phyloP scores from a whole-genome alignment of 352 stramenopile species.

The Pythium guiyangense region DNA sequence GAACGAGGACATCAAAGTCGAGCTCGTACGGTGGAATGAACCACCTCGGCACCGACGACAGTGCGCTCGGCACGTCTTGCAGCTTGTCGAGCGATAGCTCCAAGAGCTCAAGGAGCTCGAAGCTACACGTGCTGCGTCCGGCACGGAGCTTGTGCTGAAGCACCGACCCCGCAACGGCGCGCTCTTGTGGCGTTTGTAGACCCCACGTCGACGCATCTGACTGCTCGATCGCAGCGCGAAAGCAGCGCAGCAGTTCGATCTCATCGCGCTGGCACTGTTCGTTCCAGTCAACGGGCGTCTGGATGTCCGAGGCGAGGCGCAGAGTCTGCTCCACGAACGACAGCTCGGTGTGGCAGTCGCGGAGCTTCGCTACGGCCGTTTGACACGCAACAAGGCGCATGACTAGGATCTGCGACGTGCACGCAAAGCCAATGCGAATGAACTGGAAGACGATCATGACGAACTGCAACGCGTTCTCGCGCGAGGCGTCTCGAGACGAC shows the following conservation, averaged over 20 bases:
- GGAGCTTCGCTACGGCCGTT: not conserved
- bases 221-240: not conserved
- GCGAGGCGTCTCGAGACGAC: not conserved
- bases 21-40: conserved; percentile 85
- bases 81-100: not conserved
- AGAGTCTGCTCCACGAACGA: conserved; percentile 1
- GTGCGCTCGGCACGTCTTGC: not conserved
- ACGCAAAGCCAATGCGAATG: not conserved
- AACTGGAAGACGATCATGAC: conserved; percentile 4
- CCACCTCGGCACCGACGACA: conserved; percentile 3
- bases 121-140: not conserved
- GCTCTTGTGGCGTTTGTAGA: not conserved
- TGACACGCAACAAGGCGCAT: conserved; percentile 1
- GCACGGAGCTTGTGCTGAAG: too few species aligned
- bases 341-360: not conserved
- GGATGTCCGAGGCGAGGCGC: not conserved
- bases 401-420: not conserved
- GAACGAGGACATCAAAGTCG: conserved; percentile 47
- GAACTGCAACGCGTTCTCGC: not conserved
- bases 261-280: too few species aligned
- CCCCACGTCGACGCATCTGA: not conserved
- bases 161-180: too few species aligned
- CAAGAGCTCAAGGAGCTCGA: not conserved
- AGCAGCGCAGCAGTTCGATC: not conserved
- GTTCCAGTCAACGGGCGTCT: too few species aligned